Evolutionary conservation across 495 filamentous ascomycete species (phyloP).

Genomic region (Tuber magnatum): DNA sequence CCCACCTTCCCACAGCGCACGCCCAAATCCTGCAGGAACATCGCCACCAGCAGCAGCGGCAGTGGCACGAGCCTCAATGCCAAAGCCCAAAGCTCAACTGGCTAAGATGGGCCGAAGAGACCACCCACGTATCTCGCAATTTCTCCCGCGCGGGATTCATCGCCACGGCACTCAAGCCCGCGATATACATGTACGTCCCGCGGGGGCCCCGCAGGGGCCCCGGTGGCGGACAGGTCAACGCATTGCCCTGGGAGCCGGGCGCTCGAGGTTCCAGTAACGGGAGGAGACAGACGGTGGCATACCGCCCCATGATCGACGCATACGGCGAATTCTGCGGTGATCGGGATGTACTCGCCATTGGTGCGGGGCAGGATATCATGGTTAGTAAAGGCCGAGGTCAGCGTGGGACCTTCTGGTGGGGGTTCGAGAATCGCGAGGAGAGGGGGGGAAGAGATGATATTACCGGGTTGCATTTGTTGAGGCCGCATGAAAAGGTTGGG

Average conservation of each 20-base stretch:
- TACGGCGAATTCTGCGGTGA: conserved; percentile 42
- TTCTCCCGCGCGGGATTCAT: conserved; percentile 55
- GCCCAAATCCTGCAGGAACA: conserved; percentile 11
- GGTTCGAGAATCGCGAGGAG: conserved; percentile 49
- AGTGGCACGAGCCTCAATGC: not conserved
- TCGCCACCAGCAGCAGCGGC: not conserved
- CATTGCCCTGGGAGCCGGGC: conserved; percentile 31
- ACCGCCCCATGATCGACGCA: conserved; percentile 56
- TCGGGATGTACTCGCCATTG: conserved; percentile 53
- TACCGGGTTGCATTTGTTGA: conserved; percentile 51
- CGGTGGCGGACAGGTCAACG: conserved; percentile 5
- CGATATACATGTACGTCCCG: conserved; percentile 13
- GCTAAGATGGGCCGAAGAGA: conserved; percentile 47
- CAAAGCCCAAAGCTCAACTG: not conserved
- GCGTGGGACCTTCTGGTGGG: conserved; percentile 45
- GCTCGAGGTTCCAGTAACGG: conserved; percentile 36
- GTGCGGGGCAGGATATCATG: conserved; percentile 54
- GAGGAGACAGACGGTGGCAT: conserved; percentile 57
- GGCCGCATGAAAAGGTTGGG: conserved; percentile 42
- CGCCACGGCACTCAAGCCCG: conserved; percentile 50
- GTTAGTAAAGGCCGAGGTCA: conserved; percentile 41
- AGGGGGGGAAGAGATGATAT: conserved; percentile 59
- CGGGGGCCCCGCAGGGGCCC: conserved; percentile 19
- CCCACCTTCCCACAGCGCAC: conserved; percentile 48
- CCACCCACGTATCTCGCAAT: conserved; percentile 55